These are phyloP conservation scores for Naegleria lovaniensis DNA, from an alignment of 208 protist species.

Conservation along the genomic window DNA sequence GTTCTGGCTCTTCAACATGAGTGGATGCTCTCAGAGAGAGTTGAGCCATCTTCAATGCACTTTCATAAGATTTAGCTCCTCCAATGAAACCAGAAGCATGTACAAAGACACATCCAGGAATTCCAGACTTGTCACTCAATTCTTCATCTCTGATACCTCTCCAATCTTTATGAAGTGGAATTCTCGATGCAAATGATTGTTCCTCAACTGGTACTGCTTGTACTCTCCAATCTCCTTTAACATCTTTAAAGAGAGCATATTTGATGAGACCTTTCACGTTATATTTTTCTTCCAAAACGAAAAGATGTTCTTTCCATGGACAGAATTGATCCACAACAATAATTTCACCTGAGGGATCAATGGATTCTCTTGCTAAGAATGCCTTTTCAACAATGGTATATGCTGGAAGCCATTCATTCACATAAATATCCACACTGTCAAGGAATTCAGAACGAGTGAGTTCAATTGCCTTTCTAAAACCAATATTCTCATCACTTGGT, in stretches of 20 bases:
- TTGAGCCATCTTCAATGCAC: slow-evolving; percentile 76
- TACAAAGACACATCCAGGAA: slow-evolving; percentile 82
- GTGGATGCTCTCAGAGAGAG: slow-evolving; percentile 49
- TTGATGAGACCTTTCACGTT: slow-evolving; percentile 53
- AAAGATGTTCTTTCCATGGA: slow-evolving; percentile 87
- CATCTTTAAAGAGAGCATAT: slow-evolving; percentile 79
- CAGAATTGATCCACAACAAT: slow-evolving; percentile 66
- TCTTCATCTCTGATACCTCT: slow-evolving; percentile 81
- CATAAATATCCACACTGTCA: slow-evolving; percentile 63
- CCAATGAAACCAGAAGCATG: slow-evolving; percentile 92
- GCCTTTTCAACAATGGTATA: slow-evolving; percentile 66
- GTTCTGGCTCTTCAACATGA: not conserved
- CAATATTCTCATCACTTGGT: slow-evolving; percentile 37
- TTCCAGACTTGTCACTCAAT: slow-evolving; percentile 64
- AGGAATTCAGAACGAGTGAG: slow-evolving; percentile 74
- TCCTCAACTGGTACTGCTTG: slow-evolving; percentile 60
- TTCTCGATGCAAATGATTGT: slow-evolving; percentile 64
- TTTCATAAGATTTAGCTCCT: slow-evolving; percentile 82
- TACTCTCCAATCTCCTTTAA: slow-evolving; percentile 70
- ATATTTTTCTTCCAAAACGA: slow-evolving; percentile 68
- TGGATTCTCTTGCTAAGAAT: slow-evolving; percentile 47
- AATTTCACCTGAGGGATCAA: slow-evolving; percentile 66
- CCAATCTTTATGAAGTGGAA: slow-evolving; percentile 70
- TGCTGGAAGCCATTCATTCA: slow-evolving; percentile 78
- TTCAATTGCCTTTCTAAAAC: slow-evolving; percentile 74